Evolutionary conservation across 805 yeast genomes (phyloP), one percentile per base, ranked within the genome.

Genomic region (Wickerhamomyces chambardii): DNA sequence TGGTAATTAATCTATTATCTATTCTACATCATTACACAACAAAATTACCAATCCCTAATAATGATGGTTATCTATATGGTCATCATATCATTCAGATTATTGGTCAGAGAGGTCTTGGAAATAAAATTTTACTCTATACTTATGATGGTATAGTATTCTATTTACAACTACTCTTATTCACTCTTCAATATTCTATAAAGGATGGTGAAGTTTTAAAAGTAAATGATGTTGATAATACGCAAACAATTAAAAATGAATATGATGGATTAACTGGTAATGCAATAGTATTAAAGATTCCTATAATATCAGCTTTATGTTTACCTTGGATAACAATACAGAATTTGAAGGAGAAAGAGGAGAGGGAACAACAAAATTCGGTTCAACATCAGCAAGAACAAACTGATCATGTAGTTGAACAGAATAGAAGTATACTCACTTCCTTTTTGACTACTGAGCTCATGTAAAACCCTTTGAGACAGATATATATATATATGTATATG

Each of bases 221-320:
- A 6, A n/a, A 11, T 21, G 24, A 10, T 21, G 10, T 8, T 21
- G 10, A 8, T 14, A 25, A 32, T 11, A 21, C 29, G 7, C 6
- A 22, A 1, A 28, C 17, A 12, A 24, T 36, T 14, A 41, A 38
- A 5, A 18, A 26, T 4, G 52, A 48, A 16, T 40, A 33, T 29
- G 56, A 50, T 36, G 56, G 56, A 2, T 31, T 33, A 7, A 49
- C 44, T 25, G 56, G 55, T 6, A 17, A 35, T 2, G 41, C 44
- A 6, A 15, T 46, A 3, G 46, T 46, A 1, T 22, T 42, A 21
- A 40, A 34, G 19, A 19, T 47, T 0, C 42, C 44, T 1, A 15
- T 48, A 6, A 14, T 46, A 1, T 29, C 37, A 5, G 44, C 37
- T 4, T 31, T 48, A 15, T 36, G 37, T 6, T 31, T 45, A 4